These are phyloP conservation scores for Metarhizium rileyi DNA, from an alignment of 2,329 filamentous ascomycete genomes.

Conservation along the genomic window DNA sequence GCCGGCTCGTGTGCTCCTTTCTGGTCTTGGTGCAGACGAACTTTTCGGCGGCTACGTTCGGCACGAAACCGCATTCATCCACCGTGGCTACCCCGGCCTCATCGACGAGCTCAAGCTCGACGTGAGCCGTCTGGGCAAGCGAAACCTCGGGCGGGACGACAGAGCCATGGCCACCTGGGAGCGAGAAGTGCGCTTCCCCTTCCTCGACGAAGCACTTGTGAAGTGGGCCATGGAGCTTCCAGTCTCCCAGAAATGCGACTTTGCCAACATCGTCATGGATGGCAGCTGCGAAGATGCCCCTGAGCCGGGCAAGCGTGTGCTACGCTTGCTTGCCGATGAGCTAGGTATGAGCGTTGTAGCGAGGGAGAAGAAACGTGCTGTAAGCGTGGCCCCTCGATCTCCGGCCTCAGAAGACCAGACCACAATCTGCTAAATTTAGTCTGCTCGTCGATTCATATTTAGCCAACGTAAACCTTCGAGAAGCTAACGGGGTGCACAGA, in stretches of 20 bases:
- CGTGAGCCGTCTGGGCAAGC: conserved; percentile 73
- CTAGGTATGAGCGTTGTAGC: conserved; percentile 65
- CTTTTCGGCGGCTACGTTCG: conserved; percentile 89
- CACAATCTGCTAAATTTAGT: not conserved
- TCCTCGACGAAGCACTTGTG: conserved; percentile 79
- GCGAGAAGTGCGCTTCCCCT: conserved; percentile 83
- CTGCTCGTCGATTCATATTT: not conserved
- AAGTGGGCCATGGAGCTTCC: conserved; percentile 65
- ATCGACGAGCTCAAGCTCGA: conserved; percentile 79
- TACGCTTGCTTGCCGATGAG: conserved; percentile 66
- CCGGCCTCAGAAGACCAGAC: not conserved
- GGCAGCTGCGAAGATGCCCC: conserved; percentile 24
- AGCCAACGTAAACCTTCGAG: not conserved
- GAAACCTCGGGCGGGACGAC: conserved; percentile 94
- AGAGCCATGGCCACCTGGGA: conserved; percentile 84
- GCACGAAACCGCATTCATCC: conserved; percentile 66
- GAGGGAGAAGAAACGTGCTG: conserved; percentile 64
- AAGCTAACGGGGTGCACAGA: conserved; percentile 33
- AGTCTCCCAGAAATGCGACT: conserved; percentile 82
- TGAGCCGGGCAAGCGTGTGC: conserved; percentile 71
- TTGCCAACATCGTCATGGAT: conserved; percentile 40
- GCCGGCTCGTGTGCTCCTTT: conserved; percentile 73
- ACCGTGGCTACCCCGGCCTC: conserved; percentile 59
- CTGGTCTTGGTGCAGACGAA: conserved; percentile 90
- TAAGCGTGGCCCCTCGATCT: conserved; percentile 6